Base-by-base conservation (phyloP, 805 yeast genomes). In the Kluyveromyces nonfermentans region DNA sequence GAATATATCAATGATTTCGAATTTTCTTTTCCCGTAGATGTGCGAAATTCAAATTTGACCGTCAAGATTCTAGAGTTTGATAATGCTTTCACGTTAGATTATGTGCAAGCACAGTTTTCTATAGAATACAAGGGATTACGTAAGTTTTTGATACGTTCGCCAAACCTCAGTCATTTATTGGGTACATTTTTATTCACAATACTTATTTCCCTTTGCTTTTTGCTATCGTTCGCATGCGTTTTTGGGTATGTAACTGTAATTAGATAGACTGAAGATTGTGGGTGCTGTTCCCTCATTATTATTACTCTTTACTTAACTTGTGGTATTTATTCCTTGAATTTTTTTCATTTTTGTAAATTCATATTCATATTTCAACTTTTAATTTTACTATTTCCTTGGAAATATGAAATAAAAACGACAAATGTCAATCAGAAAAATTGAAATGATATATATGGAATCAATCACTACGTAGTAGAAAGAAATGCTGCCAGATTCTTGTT, bases 81-180 rank as follows among this genome's bases (percentile, higher is more conserved):
- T 10, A 34, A 38, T 15, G 16, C 14, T n/a, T 5, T 18, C 9
- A 19, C 31, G 3, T 16, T 38, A 9, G 34, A 28, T 17, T 28
- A 28, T 17, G 17, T 17, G 8, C 30, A 16, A 12, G 41, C 28
- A 5, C 41, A 38, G 22, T 9, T 38, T 12, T 38, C 41, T 8
- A 20, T 38, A 10, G 31, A 28, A 31, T 38, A 38, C 31, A 30
- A 32, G 8, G 41, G 41, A 38, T 38, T 38, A 4, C 33, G 41
- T 10, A 38, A 28, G 18, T 38, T 38, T 19, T 7, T 38, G 31
- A 14, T 28, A 14, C 19, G 34, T 17, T 38, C 21, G 21, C 30
- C 22, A 38, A 28, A 22, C 10, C 15, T 34, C 7, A 28, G 41
- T 28, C 41, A 38, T 38, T 9, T 38, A 5, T 17, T 38, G 21